These are phyloP conservation scores for Tetrahymena borealis DNA, from an alignment of 73 alveolate genomes.

Conservation along the genomic window DNA sequence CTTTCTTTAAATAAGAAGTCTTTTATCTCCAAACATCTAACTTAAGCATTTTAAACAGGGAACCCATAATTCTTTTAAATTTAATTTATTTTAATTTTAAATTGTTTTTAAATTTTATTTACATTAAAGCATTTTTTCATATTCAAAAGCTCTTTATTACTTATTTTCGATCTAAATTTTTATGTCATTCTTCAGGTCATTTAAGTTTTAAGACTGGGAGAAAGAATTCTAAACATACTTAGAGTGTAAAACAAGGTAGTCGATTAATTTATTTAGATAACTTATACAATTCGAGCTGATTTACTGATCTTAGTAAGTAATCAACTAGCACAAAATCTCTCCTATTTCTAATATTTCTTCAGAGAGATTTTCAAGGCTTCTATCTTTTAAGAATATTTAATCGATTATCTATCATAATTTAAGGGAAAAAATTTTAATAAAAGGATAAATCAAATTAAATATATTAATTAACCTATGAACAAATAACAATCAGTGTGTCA, in stretches of 20 bases:
- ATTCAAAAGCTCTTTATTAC: background rate
- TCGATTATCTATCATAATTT: background rate
- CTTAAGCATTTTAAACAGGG: background rate
- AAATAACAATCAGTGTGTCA: background rate
- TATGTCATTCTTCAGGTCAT: background rate
- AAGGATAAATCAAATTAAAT: background rate
- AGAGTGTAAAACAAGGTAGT: background rate
- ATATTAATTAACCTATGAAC: background rate
- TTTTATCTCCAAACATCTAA: background rate
- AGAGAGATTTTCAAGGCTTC: background rate
- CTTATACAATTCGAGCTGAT: background rate
- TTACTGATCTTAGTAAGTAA: background rate
- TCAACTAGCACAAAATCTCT: background rate
- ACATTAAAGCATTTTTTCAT: background rate
- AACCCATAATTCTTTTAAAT: background rate
- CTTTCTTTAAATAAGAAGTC: background rate
- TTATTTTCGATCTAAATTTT: background rate
- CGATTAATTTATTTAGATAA: background rate
- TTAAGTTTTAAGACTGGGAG: background rate
- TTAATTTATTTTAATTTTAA: background rate
- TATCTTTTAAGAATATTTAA: background rate
- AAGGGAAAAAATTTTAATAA: background rate
- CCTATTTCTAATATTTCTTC: background rate
- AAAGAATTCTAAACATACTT: background rate
- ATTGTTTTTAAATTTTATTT: background rate